Evolutionary conservation across 768 basidiomycete species (phyloP).

Genomic region (Infundibulicybe gibba): DNA sequence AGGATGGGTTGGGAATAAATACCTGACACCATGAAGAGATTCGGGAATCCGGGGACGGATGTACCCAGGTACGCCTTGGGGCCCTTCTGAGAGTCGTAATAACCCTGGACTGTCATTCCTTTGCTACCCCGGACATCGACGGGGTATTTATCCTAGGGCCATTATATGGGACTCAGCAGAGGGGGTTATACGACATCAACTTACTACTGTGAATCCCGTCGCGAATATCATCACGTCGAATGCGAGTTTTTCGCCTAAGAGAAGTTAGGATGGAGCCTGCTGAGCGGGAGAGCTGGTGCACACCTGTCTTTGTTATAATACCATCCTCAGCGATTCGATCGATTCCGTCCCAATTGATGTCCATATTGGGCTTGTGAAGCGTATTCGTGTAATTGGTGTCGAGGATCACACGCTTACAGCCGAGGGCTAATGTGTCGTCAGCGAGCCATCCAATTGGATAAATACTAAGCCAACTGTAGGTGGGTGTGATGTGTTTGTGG

Average conservation of each 20-base stretch:
- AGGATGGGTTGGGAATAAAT: background rate
- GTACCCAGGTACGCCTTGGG: conserved; percentile 43
- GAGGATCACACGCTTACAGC: no score
- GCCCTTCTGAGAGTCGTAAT: conserved; percentile 33
- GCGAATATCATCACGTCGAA: no score
- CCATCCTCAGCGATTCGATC: conserved; percentile 36
- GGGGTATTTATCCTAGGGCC: conserved; percentile 26
- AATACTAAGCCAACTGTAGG: conserved; percentile 31
- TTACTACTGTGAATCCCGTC: conserved; percentile 26
- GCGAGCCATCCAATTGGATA: conserved; percentile 18
- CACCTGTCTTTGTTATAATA: conserved; percentile 36
- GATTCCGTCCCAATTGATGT: conserved; percentile 38
- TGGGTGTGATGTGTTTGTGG: conserved; percentile 40
- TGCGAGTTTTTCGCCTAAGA: conserved; percentile 24
- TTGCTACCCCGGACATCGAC: conserved; percentile 24
- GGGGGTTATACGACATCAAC: background rate
- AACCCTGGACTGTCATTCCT: conserved; percentile 31
- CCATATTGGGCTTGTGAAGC: no score
- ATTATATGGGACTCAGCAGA: background rate
- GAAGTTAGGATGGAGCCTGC: no score
- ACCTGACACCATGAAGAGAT: conserved; percentile 38
- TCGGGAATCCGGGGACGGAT: no score
- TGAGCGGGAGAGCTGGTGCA: no score
- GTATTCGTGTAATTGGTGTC: no score
- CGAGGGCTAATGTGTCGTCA: conserved; percentile 43